Conservation (phyloP, 1,284 basidiomycete species). For the Thelephora terrestris region DNA sequence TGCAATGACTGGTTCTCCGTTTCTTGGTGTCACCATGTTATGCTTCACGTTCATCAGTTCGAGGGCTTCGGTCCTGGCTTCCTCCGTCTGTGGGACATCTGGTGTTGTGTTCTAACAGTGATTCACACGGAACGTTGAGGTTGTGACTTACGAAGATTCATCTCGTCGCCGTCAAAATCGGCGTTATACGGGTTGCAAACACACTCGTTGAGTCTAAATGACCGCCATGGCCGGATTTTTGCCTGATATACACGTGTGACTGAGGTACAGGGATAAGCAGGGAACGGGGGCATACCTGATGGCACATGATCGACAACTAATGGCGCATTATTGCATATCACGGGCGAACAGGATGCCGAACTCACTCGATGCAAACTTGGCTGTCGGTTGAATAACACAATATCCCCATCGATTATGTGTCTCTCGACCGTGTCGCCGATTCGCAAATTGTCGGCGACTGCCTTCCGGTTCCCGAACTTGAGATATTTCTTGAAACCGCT, state of each 20-base stretch:
- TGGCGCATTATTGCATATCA: conserved; percentile 18
- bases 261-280: neutral
- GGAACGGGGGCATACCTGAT: conserved; percentile 50
- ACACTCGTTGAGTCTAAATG: conserved; percentile 98
- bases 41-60: conserved; percentile 98
- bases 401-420: conserved; percentile 93
- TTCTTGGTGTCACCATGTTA: conserved; percentile 94
- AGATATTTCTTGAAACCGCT: conserved; percentile 81
- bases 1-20: conserved; percentile 97
- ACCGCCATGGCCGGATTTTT: conserved; percentile 95
- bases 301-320: conserved; percentile 97
- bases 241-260: conserved; percentile 33
- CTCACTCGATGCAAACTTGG: conserved; percentile 90
- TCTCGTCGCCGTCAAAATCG: conserved; percentile 99
- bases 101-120: conserved; percentile 1
- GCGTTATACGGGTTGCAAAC: conserved; percentile 99
- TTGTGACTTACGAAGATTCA: conserved; percentile 83
- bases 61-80: conserved; percentile 94
- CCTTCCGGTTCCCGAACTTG: conserved; percentile 68
- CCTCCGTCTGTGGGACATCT: conserved; percentile 99
- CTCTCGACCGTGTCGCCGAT: conserved; percentile 89
- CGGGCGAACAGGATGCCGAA: conserved; percentile 3
- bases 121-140: neutral
- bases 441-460: conserved; percentile 69
- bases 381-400: conserved; percentile 98